phyloP scores from a whole-genome alignment of 139 green algal species.

The Yamagishiella unicocca region DNA sequence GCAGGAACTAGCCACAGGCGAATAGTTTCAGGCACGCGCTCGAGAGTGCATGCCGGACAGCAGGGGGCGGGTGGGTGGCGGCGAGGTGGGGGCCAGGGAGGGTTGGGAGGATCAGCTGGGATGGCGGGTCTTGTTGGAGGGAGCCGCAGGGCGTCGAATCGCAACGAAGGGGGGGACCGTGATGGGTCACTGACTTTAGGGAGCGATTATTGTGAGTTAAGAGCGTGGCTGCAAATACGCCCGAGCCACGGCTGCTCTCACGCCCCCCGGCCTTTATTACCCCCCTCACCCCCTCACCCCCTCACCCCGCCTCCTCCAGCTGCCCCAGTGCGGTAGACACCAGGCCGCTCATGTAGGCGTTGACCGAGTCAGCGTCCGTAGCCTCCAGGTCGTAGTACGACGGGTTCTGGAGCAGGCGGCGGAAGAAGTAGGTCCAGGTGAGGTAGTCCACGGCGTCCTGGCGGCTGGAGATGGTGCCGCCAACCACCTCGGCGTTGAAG shows the following conservation, averaged over 20 bases:
- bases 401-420: slow-evolving; percentile 85
- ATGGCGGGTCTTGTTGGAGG: too few species aligned
- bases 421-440: slow-evolving; percentile 97
- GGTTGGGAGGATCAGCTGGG: too few species aligned
- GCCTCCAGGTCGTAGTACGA: slow-evolving; percentile 94
- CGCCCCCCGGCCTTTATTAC: neutral
- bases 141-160: too few species aligned
- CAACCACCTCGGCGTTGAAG: slow-evolving; percentile 96
- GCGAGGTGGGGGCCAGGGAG: too few species aligned
- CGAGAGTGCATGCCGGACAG: too few species aligned
- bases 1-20: too few species aligned
- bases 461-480: slow-evolving; percentile 74
- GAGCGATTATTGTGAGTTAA: too few species aligned
- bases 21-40: too few species aligned
- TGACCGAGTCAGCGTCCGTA: slow-evolving; percentile 74
- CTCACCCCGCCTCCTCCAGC: slow-evolving; percentile 87
- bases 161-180: neutral
- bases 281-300: neutral
- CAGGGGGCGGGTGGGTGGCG: too few species aligned
- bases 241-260: too few species aligned
- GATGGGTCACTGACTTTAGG: neutral
- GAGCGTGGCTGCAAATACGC: too few species aligned
- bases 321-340: slow-evolving; percentile 78
- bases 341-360: slow-evolving; percentile 82
- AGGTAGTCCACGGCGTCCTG: slow-evolving; percentile 97